Evolutionary conservation across 495 filamentous ascomycete species (phyloP).

Genomic region (Collariella sp.): DNA sequence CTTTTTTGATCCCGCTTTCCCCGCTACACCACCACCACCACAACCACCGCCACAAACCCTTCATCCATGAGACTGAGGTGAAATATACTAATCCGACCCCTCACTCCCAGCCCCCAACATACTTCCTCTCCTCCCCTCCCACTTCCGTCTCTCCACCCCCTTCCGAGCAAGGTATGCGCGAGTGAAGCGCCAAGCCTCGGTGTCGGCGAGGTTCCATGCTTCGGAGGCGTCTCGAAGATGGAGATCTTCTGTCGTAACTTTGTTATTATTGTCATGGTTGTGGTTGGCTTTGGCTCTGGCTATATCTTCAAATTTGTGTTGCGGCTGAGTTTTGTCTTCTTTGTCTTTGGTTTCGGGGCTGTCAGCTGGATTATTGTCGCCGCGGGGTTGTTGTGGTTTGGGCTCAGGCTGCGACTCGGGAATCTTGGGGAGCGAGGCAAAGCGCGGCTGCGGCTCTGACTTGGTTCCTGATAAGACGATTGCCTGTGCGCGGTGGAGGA

Average conservation of each 20-base stretch:
- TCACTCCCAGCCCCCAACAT: conserved; percentile 50
- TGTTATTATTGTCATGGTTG: too few species aligned
- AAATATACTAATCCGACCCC: conserved; percentile 26
- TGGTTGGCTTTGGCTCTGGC: conserved; percentile 22
- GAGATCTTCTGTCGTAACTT: conserved; percentile 18
- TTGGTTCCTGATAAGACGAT: conserved; percentile 36
- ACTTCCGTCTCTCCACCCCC: conserved; percentile 52
- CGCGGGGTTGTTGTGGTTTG: too few species aligned
- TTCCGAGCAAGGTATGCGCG: conserved; percentile 58
- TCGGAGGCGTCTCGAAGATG: conserved; percentile 58
- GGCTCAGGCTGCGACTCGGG: too few species aligned
- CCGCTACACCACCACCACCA: too few species aligned
- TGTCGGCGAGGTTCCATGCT: conserved; percentile 89
- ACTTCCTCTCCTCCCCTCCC: conserved; percentile 65
- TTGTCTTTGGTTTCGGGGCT: too few species aligned
- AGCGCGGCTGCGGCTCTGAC: background rate
- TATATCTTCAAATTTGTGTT: conserved; percentile 8
- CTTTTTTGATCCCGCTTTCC: too few species aligned
- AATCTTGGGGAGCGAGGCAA: background rate
- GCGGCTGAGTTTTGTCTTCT: background rate
- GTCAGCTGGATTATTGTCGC: too few species aligned
- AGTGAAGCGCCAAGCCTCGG: conserved; percentile 88
- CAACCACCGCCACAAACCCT: too few species aligned
- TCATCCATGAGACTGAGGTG: too few species aligned
- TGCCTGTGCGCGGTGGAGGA: conserved; percentile 53